phyloP scores from a whole-genome alignment of 2,329 filamentous ascomycete species.

The Stachybotrys echinatus region DNA sequence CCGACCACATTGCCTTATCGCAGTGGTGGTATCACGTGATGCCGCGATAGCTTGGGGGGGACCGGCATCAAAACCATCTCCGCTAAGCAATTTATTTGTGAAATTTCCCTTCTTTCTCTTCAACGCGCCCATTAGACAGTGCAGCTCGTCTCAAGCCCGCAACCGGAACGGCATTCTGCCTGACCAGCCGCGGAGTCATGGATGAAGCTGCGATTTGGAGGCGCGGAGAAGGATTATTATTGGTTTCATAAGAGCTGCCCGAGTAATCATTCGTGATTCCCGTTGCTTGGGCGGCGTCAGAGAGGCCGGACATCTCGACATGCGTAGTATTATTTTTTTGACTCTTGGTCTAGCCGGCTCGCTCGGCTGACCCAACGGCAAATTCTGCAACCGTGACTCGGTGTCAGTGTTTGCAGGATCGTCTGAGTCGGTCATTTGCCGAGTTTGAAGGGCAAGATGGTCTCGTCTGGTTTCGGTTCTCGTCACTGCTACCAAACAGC shows the following conservation, averaged over 20 bases:
- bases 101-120: slow-evolving; percentile 25
- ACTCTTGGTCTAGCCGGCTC: too few relatives aligned
- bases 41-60: background rate
- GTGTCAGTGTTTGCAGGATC: too few relatives aligned
- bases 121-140: slow-evolving; percentile 84
- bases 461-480: too few relatives aligned
- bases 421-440: too few relatives aligned
- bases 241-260: slow-evolving; percentile 55
- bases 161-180: slow-evolving; percentile 64
- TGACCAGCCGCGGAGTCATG: slow-evolving; percentile 52
- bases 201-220: slow-evolving; percentile 59
- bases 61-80: background rate
- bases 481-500: too few relatives aligned
- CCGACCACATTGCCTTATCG: background rate
- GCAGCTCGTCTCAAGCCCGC: slow-evolving; percentile 62
- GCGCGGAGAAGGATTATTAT: slow-evolving; percentile 45
- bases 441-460: too few relatives aligned
- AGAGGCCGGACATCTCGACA: slow-evolving; percentile 28
- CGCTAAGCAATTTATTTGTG: background rate
- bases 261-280: slow-evolving; percentile 30
- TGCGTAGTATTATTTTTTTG: too few relatives aligned
- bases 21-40: slow-evolving; percentile 15
- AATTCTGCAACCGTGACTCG: too few relatives aligned
- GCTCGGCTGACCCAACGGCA: too few relatives aligned
- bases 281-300: slow-evolving; percentile 36